These are phyloP conservation scores for Ophiostoma ulmi DNA, from an alignment of 2,329 filamentous ascomycete genomes.

Conservation along the genomic window DNA sequence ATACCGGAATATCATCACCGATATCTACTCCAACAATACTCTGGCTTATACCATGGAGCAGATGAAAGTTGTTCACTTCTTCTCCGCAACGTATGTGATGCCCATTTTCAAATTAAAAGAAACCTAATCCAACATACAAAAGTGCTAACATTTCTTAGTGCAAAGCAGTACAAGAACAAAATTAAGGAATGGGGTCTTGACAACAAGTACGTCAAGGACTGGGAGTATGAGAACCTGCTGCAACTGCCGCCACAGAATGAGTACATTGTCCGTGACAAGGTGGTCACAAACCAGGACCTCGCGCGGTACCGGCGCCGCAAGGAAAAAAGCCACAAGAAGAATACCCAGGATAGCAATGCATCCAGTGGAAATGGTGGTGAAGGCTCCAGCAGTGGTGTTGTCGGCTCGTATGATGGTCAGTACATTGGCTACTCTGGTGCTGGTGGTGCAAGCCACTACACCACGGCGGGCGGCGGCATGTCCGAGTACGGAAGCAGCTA, in stretches of 20 bases:
- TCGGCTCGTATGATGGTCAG: not conserved
- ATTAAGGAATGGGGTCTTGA: constrained; percentile 36
- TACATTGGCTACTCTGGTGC: not conserved
- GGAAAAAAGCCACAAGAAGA: constrained; percentile 19
- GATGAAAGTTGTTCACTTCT: constrained; percentile 32
- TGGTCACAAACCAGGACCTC: constrained; percentile 22
- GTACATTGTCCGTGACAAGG: constrained; percentile 32
- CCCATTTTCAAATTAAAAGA: not conserved
- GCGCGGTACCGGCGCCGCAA: constrained; percentile 24
- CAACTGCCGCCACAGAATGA: constrained; percentile 30
- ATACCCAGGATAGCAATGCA: constrained; percentile 1
- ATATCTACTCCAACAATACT: constrained; percentile 35
- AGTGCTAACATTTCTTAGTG: not conserved
- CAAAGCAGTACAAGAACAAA: constrained; percentile 34
- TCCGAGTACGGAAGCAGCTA: not conserved
- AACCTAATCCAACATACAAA: no score
- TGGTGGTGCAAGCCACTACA: not conserved
- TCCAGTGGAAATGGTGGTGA: not conserved
- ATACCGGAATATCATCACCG: constrained; percentile 31
- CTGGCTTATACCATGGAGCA: constrained; percentile 38
- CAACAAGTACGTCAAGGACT: constrained; percentile 35
- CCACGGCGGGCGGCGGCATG: constrained; percentile 3
- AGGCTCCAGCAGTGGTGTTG: not conserved
- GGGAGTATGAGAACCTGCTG: constrained; percentile 35
- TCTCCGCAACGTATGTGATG: constrained; percentile 33